phyloP scores from a whole-genome alignment of 345 rosid genomes.

The Ceriops tagal region DNA sequence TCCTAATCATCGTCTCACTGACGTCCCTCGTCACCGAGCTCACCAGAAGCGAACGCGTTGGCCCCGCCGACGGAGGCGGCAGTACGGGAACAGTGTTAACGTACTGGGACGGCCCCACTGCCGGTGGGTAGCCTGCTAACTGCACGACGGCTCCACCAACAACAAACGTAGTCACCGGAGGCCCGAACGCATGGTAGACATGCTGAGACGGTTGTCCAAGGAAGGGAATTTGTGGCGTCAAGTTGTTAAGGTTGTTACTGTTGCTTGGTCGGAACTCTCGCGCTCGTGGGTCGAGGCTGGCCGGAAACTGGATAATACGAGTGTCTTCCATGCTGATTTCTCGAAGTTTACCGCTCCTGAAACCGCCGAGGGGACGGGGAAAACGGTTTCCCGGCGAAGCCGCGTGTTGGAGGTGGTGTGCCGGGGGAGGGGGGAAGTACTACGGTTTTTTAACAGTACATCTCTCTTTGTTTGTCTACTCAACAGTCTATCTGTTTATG shows the following conservation, averaged over 20 bases:
- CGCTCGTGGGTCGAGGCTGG: constrained; percentile 51
- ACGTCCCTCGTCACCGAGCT: constrained; percentile 46
- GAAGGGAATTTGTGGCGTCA: constrained; percentile 10
- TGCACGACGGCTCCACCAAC: constrained; percentile 38
- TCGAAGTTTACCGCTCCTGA: neutral
- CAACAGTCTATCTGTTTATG: neutral
- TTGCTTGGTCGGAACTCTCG: constrained; percentile 60
- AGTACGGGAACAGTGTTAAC: constrained; percentile 15
- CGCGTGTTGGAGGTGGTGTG: neutral
- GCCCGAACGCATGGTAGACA: constrained; percentile 18
- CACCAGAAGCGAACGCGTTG: constrained; percentile 61
- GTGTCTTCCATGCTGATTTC: constrained; percentile 37
- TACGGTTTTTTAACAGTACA: neutral
- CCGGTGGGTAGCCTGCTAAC: constrained; percentile 20
- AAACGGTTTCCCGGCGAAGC: constrained; percentile 10
- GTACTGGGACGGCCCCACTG: constrained; percentile 6
- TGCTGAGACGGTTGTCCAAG: constrained; percentile 30
- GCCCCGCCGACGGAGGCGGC: constrained; percentile 40
- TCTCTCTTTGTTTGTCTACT: neutral
- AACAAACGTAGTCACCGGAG: constrained; percentile 26
- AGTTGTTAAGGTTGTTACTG: neutral
- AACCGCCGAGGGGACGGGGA: neutral
- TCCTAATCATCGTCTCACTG: constrained; percentile 54
- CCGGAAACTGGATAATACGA: constrained; percentile 38
- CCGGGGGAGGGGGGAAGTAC: neutral